Percentiles rank a stretch among this genome's conserved stretches.
Conservation (phyloP, 768 basidiomycete species). For the Phanerochaete carnosa region DNA sequence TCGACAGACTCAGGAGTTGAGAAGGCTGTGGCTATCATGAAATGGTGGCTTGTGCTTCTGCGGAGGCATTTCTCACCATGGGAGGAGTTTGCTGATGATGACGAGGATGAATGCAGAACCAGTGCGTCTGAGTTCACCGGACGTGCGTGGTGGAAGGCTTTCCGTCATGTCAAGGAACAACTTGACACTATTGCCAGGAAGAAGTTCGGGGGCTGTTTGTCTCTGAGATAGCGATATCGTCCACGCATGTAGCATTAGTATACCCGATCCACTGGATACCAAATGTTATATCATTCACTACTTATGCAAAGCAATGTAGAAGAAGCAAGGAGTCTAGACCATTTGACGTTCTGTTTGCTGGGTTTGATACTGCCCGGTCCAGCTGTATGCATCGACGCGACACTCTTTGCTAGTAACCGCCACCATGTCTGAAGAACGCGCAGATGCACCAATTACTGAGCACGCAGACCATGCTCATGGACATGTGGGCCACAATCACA, state of each 20-base stretch:
- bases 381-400: no score
- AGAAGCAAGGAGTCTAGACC: no score
- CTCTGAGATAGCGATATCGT: conserved; percentile 33
- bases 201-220: conserved; percentile 72
- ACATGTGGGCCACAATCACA: background rate
- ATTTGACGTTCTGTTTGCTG: no score
- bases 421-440: background rate
- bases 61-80: conserved; percentile 59
- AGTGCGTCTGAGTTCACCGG: conserved; percentile 45
- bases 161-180: conserved; percentile 60
- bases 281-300: background rate
- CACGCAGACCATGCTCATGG: background rate
- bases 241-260: background rate
- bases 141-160: conserved; percentile 80
- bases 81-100: conserved; percentile 38
- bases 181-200: conserved; percentile 64
- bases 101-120: conserved; percentile 28
- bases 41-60: conserved; percentile 79
- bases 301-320: no score
- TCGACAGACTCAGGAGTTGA: conserved; percentile 67
- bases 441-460: no score
- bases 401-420: background rate
- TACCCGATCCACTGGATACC: background rate
- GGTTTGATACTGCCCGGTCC: no score
- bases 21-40: conserved; percentile 66